Base-by-base conservation (phyloP, 108 stramenopile species). In the Chaetoceros muelleri region DNA sequence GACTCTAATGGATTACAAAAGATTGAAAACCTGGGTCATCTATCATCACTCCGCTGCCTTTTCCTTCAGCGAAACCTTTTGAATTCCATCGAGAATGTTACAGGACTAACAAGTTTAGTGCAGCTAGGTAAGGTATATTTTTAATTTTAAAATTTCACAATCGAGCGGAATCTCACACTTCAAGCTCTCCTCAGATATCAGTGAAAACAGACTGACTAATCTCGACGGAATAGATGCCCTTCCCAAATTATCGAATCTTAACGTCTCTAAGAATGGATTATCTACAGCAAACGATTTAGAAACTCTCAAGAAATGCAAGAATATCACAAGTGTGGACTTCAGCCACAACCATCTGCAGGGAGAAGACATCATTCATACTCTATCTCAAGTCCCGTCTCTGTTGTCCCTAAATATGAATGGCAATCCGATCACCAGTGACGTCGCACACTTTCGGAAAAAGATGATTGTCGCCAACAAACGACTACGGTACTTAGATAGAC, bases 401-500 rank as follows among this genome's bases (percentile, higher is more conserved):
- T 58, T 54, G 24, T 68, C 69, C 0, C 40, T 76, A 17, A 72
- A 70, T 50, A 60, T 81, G 62, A 34, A 52, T 0, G 83, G 79
- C 34, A 84, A 84, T 61, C 74, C 76, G 0, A 56, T 76, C 29
- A 53, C 69, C 13, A 52, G 53, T 21, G 58, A 67, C 27, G 55
- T 71, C 16, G 65, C 76, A 24, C 60, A 78, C 52, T 88, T 85
- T 72, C 74, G 89, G 17, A 90, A 90, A 69, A 78, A 66, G 40
- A 53, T 75, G 53, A 73, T 90, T 48, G 51, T 58, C 22, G 56
- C 56, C 8, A 58, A 73, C 29, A 87, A 85, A 18, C 51, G 49
- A 19, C 57, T 90, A 24, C 44, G 66, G 13, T 88, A 86, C 55
- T 64, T 90, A 24, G 89, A 90, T 75, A 77, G 86, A 0, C 89